Percentiles rank a stretch among this genome's conserved stretches.
Conservation (phyloP, 2,329 filamentous ascomycete genomes). For the Colletotrichum acutatum region DNA sequence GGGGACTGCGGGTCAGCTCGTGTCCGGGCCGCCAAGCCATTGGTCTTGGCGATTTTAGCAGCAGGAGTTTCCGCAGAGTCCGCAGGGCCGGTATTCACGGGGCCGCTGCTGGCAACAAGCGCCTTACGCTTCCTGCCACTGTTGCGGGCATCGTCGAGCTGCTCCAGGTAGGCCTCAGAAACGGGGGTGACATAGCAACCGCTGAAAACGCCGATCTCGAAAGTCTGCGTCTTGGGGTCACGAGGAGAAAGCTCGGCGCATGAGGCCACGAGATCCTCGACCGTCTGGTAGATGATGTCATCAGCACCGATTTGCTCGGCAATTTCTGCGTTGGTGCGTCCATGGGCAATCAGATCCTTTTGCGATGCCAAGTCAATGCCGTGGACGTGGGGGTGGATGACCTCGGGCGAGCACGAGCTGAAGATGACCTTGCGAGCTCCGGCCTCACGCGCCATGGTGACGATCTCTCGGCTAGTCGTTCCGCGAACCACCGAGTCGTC, state of each 20-base stretch:
- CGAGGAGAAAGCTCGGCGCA: constrained; percentile 78
- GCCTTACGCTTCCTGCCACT: constrained; percentile 69
- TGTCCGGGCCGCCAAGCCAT: background rate
- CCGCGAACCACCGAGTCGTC: constrained; percentile 90
- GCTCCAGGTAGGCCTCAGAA: constrained; percentile 82
- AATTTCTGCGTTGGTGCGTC: constrained; percentile 53
- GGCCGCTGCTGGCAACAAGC: constrained; percentile 21
- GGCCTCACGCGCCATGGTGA: constrained; percentile 82
- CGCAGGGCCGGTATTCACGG: background rate
- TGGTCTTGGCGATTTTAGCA: constrained; percentile 15
- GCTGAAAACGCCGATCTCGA: constrained; percentile 93
- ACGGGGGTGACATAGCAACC: constrained; percentile 88
- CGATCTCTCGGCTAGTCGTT: constrained; percentile 76
- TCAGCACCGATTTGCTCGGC: constrained; percentile 55
- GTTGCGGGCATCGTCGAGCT: constrained; percentile 73
- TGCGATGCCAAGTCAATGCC: constrained; percentile 57
- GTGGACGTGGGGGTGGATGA: constrained; percentile 58
- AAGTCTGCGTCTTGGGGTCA: constrained; percentile 66
- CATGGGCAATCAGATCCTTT: constrained; percentile 54
- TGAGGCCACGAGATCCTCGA: constrained; percentile 82
- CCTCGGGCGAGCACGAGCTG: constrained; percentile 79
- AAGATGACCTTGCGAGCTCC: constrained; percentile 87
- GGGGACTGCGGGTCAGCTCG: constrained; percentile 11
- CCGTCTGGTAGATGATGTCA: constrained; percentile 66
- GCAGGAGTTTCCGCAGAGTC: background rate